phyloP scores from a whole-genome alignment of 2,329 filamentous ascomycete species.

The Colletotrichum lentis region DNA sequence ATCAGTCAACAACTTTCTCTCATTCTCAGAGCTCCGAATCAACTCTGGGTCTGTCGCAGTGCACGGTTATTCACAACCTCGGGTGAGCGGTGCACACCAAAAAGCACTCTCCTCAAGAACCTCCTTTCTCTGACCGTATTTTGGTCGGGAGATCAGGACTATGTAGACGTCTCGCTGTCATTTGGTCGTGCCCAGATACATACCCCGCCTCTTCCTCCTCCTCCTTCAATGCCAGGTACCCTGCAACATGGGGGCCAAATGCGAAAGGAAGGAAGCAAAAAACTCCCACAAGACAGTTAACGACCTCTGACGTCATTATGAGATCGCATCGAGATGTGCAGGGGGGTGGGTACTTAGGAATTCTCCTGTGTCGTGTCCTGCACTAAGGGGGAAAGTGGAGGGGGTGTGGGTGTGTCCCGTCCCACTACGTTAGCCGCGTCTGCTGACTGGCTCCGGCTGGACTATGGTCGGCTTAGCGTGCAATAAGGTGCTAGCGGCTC shows the following conservation, averaged over 20 bases:
- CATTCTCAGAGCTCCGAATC: conserved; percentile 15
- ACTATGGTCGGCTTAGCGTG: conserved; percentile 13
- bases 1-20: conserved; percentile 19
- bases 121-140: background rate
- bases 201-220: background rate
- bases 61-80: conserved; percentile 1
- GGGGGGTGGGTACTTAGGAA: background rate
- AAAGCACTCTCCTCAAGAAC: conserved; percentile 5
- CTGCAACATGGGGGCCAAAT: background rate
- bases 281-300: conserved; percentile 14
- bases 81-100: background rate
- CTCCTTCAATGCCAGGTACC: background rate
- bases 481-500: conserved; percentile 19
- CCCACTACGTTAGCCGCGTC: conserved; percentile 15
- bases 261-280: background rate
- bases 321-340: conserved; percentile 35
- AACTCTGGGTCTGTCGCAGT: background rate
- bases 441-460: background rate
- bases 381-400: background rate
- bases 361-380: conserved; percentile 21
- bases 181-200: background rate
- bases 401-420: conserved; percentile 20
- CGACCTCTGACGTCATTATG: conserved; percentile 29
- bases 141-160: background rate
- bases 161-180: background rate